Evolutionary conservation across 2,329 filamentous ascomycete genomes (phyloP).

Genomic region (Scedosporium boydii): DNA sequence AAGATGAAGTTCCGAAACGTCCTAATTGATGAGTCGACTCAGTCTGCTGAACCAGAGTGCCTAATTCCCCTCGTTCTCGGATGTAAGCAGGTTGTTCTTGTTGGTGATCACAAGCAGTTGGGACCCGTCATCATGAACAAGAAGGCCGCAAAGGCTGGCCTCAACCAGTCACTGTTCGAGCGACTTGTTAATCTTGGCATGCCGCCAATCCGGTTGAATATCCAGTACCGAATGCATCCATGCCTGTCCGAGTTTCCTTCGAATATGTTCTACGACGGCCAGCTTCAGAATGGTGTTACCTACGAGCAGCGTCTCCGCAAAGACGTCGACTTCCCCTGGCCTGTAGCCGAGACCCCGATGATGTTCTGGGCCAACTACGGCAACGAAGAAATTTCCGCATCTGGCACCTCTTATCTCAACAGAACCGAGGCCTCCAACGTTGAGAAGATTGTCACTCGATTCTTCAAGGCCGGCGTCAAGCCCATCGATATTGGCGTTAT

Average conservation of each 20-base stretch:
- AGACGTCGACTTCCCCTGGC: conserved; percentile 98
- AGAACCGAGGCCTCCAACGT: conserved; percentile 95
- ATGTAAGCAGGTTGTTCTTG: conserved; percentile 97
- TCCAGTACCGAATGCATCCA: conserved; percentile 98
- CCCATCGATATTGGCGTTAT: conserved; percentile 93
- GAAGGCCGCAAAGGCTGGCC: conserved; percentile 92
- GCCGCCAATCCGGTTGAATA: conserved; percentile 84
- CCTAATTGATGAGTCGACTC: conserved; percentile 94
- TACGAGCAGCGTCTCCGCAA: conserved; percentile 78
- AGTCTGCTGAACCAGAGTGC: conserved; percentile 95
- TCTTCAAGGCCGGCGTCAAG: conserved; percentile 98
- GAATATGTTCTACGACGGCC: conserved; percentile 99
- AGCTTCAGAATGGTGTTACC: conserved; percentile 91
- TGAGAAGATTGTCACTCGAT: conserved; percentile 95
- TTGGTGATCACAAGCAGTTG: conserved; percentile 95
- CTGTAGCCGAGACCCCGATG: conserved; percentile 88
- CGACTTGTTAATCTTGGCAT: conserved; percentile 87
- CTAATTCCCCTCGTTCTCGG: conserved; percentile 97
- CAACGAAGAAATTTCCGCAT: conserved; percentile 96
- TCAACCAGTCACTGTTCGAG: conserved; percentile 98
- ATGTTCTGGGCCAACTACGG: conserved; percentile 99
- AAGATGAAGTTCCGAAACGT: conserved; percentile 99
- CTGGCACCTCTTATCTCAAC: conserved; percentile 95
- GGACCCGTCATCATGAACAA: conserved; percentile 99
- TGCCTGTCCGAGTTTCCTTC: conserved; percentile 95